Conservation (phyloP, 1,284 basidiomycete genomes). For the Austroboletus rostrupii region DNA sequence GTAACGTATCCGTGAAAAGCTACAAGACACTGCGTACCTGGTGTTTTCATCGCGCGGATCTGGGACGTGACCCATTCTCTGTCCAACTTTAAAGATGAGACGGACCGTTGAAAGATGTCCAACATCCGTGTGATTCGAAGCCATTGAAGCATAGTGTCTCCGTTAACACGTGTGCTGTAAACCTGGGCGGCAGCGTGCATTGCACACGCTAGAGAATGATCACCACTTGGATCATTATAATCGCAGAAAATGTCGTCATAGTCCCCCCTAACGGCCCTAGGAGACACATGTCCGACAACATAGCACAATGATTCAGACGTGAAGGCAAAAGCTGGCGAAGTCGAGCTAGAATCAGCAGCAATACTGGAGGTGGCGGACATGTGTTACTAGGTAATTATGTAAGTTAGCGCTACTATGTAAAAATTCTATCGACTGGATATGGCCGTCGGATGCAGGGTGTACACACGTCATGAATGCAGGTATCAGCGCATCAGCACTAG, state of each 20-base stretch:
- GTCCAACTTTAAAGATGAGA: background rate
- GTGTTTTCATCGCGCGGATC: background rate
- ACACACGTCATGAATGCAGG: no score
- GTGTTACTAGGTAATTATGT: no score
- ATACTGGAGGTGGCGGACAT: no score
- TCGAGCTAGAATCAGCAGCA: no score
- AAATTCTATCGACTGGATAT: no score
- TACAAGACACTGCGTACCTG: background rate
- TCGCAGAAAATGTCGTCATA: background rate
- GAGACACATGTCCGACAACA: slow-evolving; percentile 13
- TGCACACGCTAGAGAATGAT: background rate
- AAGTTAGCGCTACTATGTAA: no score
- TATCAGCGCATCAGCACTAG: no score
- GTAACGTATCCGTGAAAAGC: no score
- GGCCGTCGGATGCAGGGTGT: no score
- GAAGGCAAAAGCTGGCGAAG: no score
- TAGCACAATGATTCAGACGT: background rate
- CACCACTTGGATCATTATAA: background rate
- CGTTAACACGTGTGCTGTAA: background rate
- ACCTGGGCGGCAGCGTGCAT: background rate
- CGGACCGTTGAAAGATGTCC: background rate
- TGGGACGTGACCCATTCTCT: background rate
- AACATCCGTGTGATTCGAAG: slow-evolving; percentile 1
- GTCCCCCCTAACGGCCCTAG: background rate
- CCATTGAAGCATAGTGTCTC: slow-evolving; percentile 1